phyloP scores from a whole-genome alignment of 768 basidiomycete species.

The Flagelloscypha sp. region DNA sequence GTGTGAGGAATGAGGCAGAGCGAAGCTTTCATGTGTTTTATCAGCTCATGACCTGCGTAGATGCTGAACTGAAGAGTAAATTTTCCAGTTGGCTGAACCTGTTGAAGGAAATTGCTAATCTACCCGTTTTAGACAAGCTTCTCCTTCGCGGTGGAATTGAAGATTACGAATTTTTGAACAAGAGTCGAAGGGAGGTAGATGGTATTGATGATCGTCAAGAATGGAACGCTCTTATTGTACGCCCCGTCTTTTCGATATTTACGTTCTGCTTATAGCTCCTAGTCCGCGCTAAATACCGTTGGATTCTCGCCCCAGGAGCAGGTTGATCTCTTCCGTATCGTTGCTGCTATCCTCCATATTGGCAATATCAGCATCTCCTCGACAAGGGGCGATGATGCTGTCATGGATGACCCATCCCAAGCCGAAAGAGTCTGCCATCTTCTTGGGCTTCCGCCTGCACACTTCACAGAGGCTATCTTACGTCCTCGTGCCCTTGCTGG shows the following conservation, averaged over 20 bases:
- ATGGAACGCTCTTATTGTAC: slow-evolving; percentile 72
- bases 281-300: slow-evolving; percentile 82
- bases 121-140: slow-evolving; percentile 45
- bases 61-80: slow-evolving; percentile 61
- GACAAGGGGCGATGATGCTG: slow-evolving; percentile 70
- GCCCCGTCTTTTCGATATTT: neutral
- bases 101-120: slow-evolving; percentile 6
- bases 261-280: slow-evolving; percentile 6
- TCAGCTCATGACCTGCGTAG: slow-evolving; percentile 77
- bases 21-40: slow-evolving; percentile 97
- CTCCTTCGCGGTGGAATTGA: slow-evolving; percentile 67
- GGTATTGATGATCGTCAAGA: slow-evolving; percentile 90
- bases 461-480: slow-evolving; percentile 83
- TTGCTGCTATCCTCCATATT: slow-evolving; percentile 90
- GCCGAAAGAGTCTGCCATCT: slow-evolving; percentile 87
- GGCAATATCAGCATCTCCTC: slow-evolving; percentile 85
- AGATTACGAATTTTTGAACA: slow-evolving; percentile 87
- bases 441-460: slow-evolving; percentile 77
- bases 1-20: slow-evolving; percentile 80
- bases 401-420: slow-evolving; percentile 74
- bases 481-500: slow-evolving; percentile 90
- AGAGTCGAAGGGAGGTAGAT: slow-evolving; percentile 85
- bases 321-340: slow-evolving; percentile 85
- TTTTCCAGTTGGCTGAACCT: slow-evolving; percentile 4
- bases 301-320: slow-evolving; percentile 84